A percentile compares a stretch with the other conserved stretches of the same genome.
These are phyloP conservation scores for Basipetospora chlamydospora DNA, from an alignment of 2,329 filamentous ascomycete species.

Conservation along the genomic window DNA sequence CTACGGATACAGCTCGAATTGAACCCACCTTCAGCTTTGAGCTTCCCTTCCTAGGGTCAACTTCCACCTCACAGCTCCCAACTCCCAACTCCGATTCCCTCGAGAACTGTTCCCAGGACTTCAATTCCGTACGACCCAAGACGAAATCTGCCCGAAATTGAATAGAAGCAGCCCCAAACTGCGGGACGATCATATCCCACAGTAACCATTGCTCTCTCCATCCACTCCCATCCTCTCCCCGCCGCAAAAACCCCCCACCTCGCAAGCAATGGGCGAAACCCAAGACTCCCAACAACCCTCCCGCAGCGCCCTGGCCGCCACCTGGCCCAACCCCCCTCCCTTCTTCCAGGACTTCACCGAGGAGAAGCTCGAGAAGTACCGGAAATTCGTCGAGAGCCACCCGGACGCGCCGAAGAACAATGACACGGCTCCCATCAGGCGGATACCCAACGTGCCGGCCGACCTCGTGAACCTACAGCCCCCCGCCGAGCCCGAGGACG, in stretches of 20 bases:
- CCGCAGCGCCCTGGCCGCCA: constrained; percentile 36
- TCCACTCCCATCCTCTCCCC: no score
- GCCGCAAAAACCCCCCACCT: background rate
- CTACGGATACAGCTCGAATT: no score
- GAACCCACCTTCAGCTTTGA: no score
- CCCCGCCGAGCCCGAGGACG: constrained; percentile 55
- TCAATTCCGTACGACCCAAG: no score
- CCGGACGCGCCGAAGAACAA: background rate
- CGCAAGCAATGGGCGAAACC: constrained; percentile 37
- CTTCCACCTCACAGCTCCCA: no score
- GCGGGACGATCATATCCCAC: no score
- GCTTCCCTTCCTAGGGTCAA: no score
- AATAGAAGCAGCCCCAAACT: no score
- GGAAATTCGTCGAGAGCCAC: background rate
- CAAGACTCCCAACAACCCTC: constrained; percentile 28
- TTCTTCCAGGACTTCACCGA: constrained; percentile 83
- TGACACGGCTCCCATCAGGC: background rate
- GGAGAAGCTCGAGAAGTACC: constrained; percentile 40
- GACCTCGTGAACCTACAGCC: constrained; percentile 70
- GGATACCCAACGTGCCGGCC: constrained; percentile 38
- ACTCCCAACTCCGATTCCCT: no score
- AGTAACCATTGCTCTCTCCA: no score
- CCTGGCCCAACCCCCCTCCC: constrained; percentile 74
- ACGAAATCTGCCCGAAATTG: no score
- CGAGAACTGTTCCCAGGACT: no score